These are phyloP conservation scores for Suillus hirtellus DNA, from an alignment of 768 basidiomycete species.

Conservation along the genomic window DNA sequence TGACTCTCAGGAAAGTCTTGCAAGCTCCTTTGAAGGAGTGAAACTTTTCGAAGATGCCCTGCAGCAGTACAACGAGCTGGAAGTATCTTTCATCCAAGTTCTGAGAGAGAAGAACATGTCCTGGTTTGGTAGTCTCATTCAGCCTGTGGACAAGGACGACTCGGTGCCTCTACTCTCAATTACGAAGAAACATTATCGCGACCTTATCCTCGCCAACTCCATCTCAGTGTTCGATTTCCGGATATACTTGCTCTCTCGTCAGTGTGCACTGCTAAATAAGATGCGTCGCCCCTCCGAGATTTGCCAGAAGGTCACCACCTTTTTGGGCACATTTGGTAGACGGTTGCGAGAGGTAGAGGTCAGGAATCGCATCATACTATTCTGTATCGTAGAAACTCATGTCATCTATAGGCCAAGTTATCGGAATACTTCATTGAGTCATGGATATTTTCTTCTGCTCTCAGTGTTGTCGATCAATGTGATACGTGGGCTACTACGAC, in stretches of 20 bases:
- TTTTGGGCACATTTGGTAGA: constrained; percentile 76
- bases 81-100: constrained; percentile 75
- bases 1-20: constrained; percentile 81
- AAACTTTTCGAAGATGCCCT: constrained; percentile 88
- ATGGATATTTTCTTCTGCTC: constrained; percentile 90
- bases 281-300: constrained; percentile 70
- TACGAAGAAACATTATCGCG: constrained; percentile 81
- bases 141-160: constrained; percentile 70
- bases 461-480: constrained; percentile 80
- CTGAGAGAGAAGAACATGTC: constrained; percentile 80
- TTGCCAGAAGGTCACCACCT: constrained; percentile 66
- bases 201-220: constrained; percentile 84
- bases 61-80: constrained; percentile 88
- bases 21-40: constrained; percentile 89
- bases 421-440: constrained; percentile 82
- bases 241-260: constrained; percentile 84
- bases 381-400: constrained; percentile 20
- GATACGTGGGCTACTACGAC: constrained; percentile 62
- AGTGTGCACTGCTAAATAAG: constrained; percentile 74
- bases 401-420: constrained; percentile 43
- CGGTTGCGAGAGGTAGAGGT: constrained; percentile 79
- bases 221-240: constrained; percentile 95
- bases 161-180: constrained; percentile 77
- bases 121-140: constrained; percentile 90
- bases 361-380: constrained; percentile 17